Base-by-base conservation (phyloP, 2,329 filamentous ascomycete species). In the Trichoderma asperellum region DNA sequence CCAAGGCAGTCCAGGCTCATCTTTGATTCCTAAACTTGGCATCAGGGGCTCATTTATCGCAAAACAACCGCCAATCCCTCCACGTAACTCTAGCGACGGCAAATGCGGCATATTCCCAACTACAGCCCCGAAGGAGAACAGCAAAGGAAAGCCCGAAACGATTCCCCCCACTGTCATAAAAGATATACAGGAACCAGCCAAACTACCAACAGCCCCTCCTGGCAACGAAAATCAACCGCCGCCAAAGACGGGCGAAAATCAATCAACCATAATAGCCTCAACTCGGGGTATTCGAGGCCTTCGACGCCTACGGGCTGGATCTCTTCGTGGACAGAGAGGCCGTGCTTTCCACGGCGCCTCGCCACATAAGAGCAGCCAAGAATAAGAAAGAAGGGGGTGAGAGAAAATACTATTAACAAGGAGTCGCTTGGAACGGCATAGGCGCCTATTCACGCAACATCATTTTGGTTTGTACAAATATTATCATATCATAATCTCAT, bases 291-390 rank as follows among this genome's bases (percentile, higher is more conserved):
- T 61, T 56, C 75, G 77, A 40, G 74, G 73, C 11, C 71, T 73
- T 14, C 75, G 75, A 53, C 76, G 77, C 43, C 74, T 75, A 55
- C 74, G 73, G 70, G 59, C 70, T 18, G 68, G 70, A n/a, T 75
- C 76, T 71, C 68, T 70, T 43, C 76, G 76, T 35, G 75, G 75
- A 29, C 76, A 75, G 56, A 73, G 76, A n/a, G 72, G 73, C 29
- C 74, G 76, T 62, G 73, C 72, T 60, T 57, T 49, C 7, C 69
- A 55, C 8, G 58, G 53, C 12, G 14, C 53, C 3, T 53, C 35
- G n/a, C 49, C 53, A 10, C 65, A 47, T 32, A 43, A 34, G 10
- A 52, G 29, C 32, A 43, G 24, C 34, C 57, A 55, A 35, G 43
- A 68, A 60, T 32, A 34, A 40, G 27, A 11, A 8, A 35, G 11